phyloP scores from a whole-genome alignment of 495 filamentous ascomycete species.

The Aspergillus nidulans region DNA sequence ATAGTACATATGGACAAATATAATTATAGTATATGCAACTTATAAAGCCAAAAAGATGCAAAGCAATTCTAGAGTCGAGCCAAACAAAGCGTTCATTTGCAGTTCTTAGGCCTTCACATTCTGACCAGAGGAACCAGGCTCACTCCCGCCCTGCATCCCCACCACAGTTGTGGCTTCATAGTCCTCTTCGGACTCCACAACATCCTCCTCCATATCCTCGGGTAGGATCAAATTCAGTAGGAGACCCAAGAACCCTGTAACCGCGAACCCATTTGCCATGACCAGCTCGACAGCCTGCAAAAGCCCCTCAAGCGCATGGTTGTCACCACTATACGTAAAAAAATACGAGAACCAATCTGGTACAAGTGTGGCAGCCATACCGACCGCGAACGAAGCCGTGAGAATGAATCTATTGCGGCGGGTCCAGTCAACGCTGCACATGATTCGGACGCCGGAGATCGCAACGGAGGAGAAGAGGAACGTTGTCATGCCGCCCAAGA shows the following conservation, averaged over 20 bases:
- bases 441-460: slow-evolving; percentile 82
- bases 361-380: slow-evolving; percentile 77
- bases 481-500: slow-evolving; percentile 90
- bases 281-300: slow-evolving; percentile 77
- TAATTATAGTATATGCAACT: not conserved
- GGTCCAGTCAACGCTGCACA: slow-evolving; percentile 71
- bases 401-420: slow-evolving; percentile 86
- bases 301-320: slow-evolving; percentile 69
- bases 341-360: slow-evolving; percentile 72
- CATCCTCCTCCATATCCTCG: slow-evolving; percentile 65
- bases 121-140: not conserved
- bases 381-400: slow-evolving; percentile 70
- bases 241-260: slow-evolving; percentile 67
- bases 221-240: slow-evolving; percentile 69
- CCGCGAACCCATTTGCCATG: slow-evolving; percentile 63
- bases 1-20: too few relatives aligned
- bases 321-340: slow-evolving; percentile 69
- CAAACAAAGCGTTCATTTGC: too few relatives aligned
- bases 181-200: slow-evolving; percentile 17
- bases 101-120: not conserved
- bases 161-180: not conserved
- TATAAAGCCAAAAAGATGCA: too few relatives aligned
- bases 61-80: too few relatives aligned
- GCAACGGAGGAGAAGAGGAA: slow-evolving; percentile 85
- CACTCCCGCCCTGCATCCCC: not conserved